Evolutionary conservation across 2,329 filamentous ascomycete species (phyloP), one percentile per base, ranked within the genome.

Genomic region (Byssochlamys sp.): DNA sequence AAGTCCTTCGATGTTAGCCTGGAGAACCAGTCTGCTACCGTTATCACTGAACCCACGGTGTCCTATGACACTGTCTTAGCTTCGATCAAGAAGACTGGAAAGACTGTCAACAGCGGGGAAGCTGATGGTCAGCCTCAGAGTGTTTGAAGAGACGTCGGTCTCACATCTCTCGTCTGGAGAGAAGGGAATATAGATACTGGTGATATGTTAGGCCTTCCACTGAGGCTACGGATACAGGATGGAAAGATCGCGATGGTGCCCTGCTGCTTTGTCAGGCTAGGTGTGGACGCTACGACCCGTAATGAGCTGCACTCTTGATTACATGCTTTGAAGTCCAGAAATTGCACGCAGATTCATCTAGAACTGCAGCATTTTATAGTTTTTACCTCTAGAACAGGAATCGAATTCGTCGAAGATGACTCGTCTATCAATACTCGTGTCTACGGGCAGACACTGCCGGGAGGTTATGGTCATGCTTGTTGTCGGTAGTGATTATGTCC

Each of bases 11-110:
- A 91, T 57, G 90, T 96, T 63, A 90, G 85, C 57, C 89, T 97
- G 69, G 89, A 95, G 62, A 85, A 80, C 64, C 91, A 97, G 74
- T 90, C 83, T 61, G 92, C 90, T 63, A 85, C 85, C 64, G 83
- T 97, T 65, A 79, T 87, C 65, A 84, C 91, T 62, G 83, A 86
- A 63, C 79, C 84, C 3, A 79, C 76, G 57, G 81, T 95, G 61
- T 79, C 83, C 58, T 96, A 92, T 78, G 84, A 90, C 63, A 89
- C 84, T 53, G 89, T 96, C 59, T 84, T 95, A 60, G 81, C 83
- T 71, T 95, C 89, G 73, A 96, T 96, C 74, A 86, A 88, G 81
- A 96, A 96, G 85, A 96, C 91, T 11, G 91, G 91, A 69, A 96
- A 96, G 84, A 88, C 87, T 69, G 86, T 96, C 71, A 95, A 88